Evolutionary conservation across 1,284 basidiomycete species (phyloP).

Genomic region (Cutaneotrichosporon cutaneum): DNA sequence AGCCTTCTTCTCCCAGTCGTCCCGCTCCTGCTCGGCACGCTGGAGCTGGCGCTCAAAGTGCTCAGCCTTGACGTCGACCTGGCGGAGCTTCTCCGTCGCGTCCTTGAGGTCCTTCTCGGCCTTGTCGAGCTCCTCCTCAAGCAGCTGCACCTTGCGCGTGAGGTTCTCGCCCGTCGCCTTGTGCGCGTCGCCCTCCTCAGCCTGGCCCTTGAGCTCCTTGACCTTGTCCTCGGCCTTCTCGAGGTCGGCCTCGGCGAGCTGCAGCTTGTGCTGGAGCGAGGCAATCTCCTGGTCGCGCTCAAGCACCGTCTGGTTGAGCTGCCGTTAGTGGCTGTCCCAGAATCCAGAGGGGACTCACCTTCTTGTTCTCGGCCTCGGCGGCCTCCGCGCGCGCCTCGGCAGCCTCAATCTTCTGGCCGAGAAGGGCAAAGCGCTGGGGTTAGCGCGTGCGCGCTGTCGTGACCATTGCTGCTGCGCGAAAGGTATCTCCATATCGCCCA

Average conservation of each 20-base stretch:
- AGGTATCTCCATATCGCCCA: neutral
- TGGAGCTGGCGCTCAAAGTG: conserved; percentile 93
- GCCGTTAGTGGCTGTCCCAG: conserved; percentile 13
- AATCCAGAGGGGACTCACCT: conserved; percentile 40
- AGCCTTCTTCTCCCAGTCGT: conserved; percentile 91
- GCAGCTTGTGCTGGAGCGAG: conserved; percentile 77
- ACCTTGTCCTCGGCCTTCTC: conserved; percentile 77
- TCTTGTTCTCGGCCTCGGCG: conserved; percentile 84
- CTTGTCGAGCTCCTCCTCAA: conserved; percentile 93
- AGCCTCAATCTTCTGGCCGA: conserved; percentile 83
- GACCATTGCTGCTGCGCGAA: too few species aligned
- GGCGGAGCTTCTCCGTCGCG: conserved; percentile 94
- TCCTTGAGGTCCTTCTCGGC: conserved; percentile 98
- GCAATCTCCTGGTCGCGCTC: conserved; percentile 84
- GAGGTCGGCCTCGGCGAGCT: conserved; percentile 68
- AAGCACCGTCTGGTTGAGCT: conserved; percentile 72
- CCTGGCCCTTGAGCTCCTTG: conserved; percentile 65
- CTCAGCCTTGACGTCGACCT: conserved; percentile 98
- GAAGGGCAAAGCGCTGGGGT: conserved; percentile 58
- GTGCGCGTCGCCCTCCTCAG: conserved; percentile 71
- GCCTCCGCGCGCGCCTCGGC: conserved; percentile 75
- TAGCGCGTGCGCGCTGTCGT: neutral
- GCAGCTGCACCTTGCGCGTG: conserved; percentile 78
- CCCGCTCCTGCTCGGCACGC: conserved; percentile 85
- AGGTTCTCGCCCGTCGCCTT: conserved; percentile 75